Conservation (phyloP, 768 basidiomycete genomes). For the Lactarius indigo region DNA sequence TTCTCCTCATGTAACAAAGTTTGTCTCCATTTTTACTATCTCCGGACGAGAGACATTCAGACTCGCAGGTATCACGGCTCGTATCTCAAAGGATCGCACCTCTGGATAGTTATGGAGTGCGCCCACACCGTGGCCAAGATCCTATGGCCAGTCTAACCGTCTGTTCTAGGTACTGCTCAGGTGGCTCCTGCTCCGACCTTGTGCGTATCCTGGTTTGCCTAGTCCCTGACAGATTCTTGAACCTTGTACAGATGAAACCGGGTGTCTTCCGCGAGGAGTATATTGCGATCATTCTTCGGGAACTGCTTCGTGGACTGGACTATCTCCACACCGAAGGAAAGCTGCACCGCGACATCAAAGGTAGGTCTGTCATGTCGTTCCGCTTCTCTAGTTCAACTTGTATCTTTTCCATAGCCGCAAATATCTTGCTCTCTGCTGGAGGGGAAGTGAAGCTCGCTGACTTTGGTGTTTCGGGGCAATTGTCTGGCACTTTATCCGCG, state of each 20-base stretch:
- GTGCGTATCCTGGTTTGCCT: constrained; percentile 44
- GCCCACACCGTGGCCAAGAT: constrained; percentile 26
- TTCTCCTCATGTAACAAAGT: constrained; percentile 96
- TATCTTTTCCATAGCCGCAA: constrained; percentile 62
- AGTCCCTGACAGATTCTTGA: constrained; percentile 13
- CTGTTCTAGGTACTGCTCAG: constrained; percentile 80
- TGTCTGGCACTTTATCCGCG: constrained; percentile 86
- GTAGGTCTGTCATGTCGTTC: constrained; percentile 37
- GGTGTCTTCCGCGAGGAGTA: constrained; percentile 98
- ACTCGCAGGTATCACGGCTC: constrained; percentile 85
- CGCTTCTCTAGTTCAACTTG: background rate
- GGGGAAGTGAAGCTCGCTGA: constrained; percentile 98
- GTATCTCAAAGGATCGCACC: constrained; percentile 89
- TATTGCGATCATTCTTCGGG: constrained; percentile 93
- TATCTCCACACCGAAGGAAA: constrained; percentile 97
- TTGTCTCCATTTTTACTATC: constrained; percentile 35
- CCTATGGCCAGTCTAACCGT: constrained; percentile 5
- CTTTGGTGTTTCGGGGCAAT: constrained; percentile 97
- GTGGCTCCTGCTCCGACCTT: constrained; percentile 96
- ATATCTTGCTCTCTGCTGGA: constrained; percentile 85
- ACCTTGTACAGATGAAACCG: constrained; percentile 80
- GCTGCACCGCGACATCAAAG: constrained; percentile 99
- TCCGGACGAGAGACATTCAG: constrained; percentile 19
- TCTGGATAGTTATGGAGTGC: constrained; percentile 99
- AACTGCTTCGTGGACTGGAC: constrained; percentile 87